Evolutionary conservation across 164 flowering plant species (phyloP), one percentile per base, ranked within the genome.

Genomic region (Umbellularia californica): DNA sequence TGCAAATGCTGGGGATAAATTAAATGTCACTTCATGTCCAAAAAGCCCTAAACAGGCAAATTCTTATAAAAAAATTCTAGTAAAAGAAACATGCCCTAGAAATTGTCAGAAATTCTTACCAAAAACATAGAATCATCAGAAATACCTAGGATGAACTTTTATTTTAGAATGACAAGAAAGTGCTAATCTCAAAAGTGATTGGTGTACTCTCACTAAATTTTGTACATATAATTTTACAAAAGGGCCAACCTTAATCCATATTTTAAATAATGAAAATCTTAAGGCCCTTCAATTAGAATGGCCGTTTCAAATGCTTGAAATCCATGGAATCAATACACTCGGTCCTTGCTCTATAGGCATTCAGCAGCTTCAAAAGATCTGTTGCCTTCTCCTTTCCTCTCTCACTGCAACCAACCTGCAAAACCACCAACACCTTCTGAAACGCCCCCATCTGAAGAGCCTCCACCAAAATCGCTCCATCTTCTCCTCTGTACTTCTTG

Each of bases 341-440:
- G 27, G 84, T 25, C 68, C 74, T 86, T 7, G 65, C 82, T 55
- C 87, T 85, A 22, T 85, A 72, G 41, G 63, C 52, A 82, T 92
- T 91, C 90, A 93, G 75, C 84, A 88, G 13, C 73, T 88, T 95
- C 88, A 95, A 82, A 79, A 95, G 66, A 73, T 90, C 89, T 0
- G 90, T 88, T 0, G 83, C 88, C 81, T 86, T 92, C 84, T 82
- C 91, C 84, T 90, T 95, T 5, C 91, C 89, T 41, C 66, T 74
- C 69, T 86, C 96, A 0, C 70, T 81, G 73, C 95, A 92, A 1
- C 95, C 97, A 60, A 93, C 84, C 72, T 95, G 99, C 60, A 95
- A 74, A 2, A 92, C 78, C 83, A 95, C 35, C 87, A 93, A 74
- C 5, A 93, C 83, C 87, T 93, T 93, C 78, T 90, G 94, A 75